Conservation (phyloP, 306 rosid genomes). For the Calophaca sinica region DNA sequence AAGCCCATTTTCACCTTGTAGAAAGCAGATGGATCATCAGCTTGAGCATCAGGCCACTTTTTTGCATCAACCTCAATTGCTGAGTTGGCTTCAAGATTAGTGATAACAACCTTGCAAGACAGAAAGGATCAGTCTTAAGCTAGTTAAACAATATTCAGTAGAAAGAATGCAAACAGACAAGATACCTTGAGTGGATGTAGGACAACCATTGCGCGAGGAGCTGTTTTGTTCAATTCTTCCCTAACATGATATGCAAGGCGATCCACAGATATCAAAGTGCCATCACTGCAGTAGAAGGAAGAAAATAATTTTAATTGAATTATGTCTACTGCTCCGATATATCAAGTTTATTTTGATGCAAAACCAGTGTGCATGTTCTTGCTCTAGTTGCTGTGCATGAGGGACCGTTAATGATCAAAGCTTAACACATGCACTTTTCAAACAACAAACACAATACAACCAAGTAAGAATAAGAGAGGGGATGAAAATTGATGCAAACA, state of each 20-base stretch:
- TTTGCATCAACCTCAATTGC: slow-evolving; percentile 78
- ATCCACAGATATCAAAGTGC: slow-evolving; percentile 81
- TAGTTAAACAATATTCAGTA: neutral
- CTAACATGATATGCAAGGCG: slow-evolving; percentile 94
- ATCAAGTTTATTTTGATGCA: slow-evolving; percentile 3
- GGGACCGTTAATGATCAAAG: neutral
- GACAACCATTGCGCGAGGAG: slow-evolving; percentile 85
- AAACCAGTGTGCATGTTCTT: neutral
- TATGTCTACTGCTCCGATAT: slow-evolving; percentile 5
- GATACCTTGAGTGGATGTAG: slow-evolving; percentile 88
- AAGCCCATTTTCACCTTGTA: slow-evolving; percentile 72
- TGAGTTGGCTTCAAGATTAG: slow-evolving; percentile 80
- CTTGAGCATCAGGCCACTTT: slow-evolving; percentile 91
- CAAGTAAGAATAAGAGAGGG: neutral
- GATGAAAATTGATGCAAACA: neutral
- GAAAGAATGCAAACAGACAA: slow-evolving; percentile 42
- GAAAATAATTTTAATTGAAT: neutral
- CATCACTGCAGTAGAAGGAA: slow-evolving; percentile 70
- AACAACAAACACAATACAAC: neutral
- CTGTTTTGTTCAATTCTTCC: slow-evolving; percentile 87
- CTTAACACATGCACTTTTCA: slow-evolving; percentile 10
- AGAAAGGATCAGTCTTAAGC: slow-evolving; percentile 33
- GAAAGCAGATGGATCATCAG: slow-evolving; percentile 71
- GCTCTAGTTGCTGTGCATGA: neutral
- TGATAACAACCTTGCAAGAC: slow-evolving; percentile 75